A percentile compares a stretch with the other conserved stretches of the same genome.
Conservation (phyloP, 345 rosid species). For the Gossypium longicalyx region DNA sequence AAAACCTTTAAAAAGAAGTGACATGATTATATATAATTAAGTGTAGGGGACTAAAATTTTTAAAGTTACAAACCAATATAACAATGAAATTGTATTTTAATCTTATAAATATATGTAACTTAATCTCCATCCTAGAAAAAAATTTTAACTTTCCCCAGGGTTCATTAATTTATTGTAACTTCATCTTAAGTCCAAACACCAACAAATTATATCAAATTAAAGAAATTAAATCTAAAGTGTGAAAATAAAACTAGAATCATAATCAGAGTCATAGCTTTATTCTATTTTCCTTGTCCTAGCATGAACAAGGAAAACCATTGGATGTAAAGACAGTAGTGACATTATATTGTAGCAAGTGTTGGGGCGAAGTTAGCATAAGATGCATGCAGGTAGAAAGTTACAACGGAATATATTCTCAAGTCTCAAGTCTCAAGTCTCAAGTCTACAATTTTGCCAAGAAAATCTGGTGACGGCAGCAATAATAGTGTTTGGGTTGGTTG, state of each 20-base stretch:
- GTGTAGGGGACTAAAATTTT: too few relatives aligned
- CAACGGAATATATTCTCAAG: slow-evolving; percentile 5
- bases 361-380: slow-evolving; percentile 9
- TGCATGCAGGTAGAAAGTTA: slow-evolving; percentile 12
- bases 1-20: too few relatives aligned
- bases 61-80: too few relatives aligned
- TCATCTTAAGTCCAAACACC: too few relatives aligned
- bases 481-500: slow-evolving; percentile 7
- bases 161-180: too few relatives aligned
- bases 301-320: background rate
- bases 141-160: rapidly evolving
- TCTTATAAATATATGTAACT: too few relatives aligned
- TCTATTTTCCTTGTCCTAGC: background rate
- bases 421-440: background rate
- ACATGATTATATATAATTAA: too few relatives aligned
- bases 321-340: background rate
- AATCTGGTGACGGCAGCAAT: background rate
- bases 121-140: too few relatives aligned
- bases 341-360: slow-evolving; percentile 9
- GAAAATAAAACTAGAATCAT: too few relatives aligned
- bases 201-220: too few relatives aligned
- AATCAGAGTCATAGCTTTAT: background rate
- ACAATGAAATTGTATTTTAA: too few relatives aligned
- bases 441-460: background rate
- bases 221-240: too few relatives aligned